Evolutionary conservation across 192 early-diverging fungal genomes (phyloP).

Genomic region (Backusella liffmaniae): DNA sequence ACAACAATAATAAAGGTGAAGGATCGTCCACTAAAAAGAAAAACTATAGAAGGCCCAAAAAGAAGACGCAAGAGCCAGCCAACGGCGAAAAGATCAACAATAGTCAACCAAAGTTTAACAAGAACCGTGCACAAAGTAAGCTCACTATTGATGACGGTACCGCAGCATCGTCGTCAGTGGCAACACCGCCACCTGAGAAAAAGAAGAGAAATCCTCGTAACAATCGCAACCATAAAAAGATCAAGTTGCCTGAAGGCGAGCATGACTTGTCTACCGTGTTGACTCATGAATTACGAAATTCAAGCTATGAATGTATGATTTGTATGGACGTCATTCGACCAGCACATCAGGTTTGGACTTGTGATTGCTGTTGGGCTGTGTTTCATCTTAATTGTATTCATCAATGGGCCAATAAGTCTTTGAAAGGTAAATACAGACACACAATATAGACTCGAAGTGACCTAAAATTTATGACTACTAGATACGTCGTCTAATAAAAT

Average conservation of each 20-base stretch:
- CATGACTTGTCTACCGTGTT: constrained; percentile 65
- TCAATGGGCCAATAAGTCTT: constrained; percentile 74
- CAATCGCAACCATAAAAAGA: neutral
- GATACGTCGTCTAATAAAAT: constrained; percentile 32
- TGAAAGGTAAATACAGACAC: constrained; percentile 41
- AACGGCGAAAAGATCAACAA: neutral
- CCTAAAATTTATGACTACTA: constrained; percentile 2
- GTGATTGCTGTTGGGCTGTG: constrained; percentile 83
- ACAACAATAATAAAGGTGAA: neutral
- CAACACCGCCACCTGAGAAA: neutral
- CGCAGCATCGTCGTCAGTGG: neutral
- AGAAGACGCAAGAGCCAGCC: neutral
- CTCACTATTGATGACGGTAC: constrained; percentile 4
- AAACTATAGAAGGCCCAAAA: neutral
- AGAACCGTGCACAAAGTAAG: constrained; percentile 20
- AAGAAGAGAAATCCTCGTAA: constrained; percentile 2
- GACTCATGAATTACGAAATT: constrained; percentile 60
- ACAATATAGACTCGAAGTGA: neutral
- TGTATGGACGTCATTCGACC: constrained; percentile 85
- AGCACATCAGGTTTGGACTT: constrained; percentile 79
- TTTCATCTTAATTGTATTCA: constrained; percentile 88
- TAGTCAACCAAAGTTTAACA: constrained; percentile 7
- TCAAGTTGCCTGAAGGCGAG: constrained; percentile 27
- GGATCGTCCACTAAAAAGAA: neutral
- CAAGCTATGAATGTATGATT: constrained; percentile 94